Evolutionary conservation across 768 basidiomycete genomes (phyloP), one percentile per base, ranked within the genome.

Genomic region (Panaeolus cyanescens): DNA sequence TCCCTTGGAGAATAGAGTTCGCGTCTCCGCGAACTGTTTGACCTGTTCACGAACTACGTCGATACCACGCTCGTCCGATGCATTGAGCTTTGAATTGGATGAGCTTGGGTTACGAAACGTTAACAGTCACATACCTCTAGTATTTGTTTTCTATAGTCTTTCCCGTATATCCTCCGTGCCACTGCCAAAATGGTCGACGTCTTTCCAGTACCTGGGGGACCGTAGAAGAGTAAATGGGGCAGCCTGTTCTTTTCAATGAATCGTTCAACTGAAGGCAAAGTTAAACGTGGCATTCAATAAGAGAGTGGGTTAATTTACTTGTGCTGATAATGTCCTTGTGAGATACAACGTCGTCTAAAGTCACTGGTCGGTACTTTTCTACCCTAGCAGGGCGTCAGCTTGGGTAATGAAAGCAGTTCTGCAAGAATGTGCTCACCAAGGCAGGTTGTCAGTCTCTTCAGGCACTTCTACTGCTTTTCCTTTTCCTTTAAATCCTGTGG

Each of bases 41-140:
- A 99, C 96, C 80, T 98, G 96, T 75, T 99, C 97, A 55, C 97
- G 88, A 17, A 99, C 97, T 42, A 98, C 96, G 62, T 99, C 97
- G 62, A 99, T 99, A 32, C 97, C 97, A 70, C 97, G 88, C 70
- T 99, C 97, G 72, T 99, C 97, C 1, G 95, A 97, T 5, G 97
- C 97, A 72, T 99, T 99, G 42, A 99, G 84, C 95, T 96, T 20
- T 54, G 6, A 31, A n/a, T 2, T 56, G 31, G 60, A 25, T 25
- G 55, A 42, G 54, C 56, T 34, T 50, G 54, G 15, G 37, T 13
- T 37, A 28, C 40, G 40, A n/a, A 60, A 59, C 34, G 62, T 42
- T 31, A 22, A 56, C 20, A 7, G 39, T 54, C 20, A 63, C 81
- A 13, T 28, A 94, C 95, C 82, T 99, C 97, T 2, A 99, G 86